These are phyloP conservation scores for Planoprotostelium fungivorum DNA, from an alignment of 78 protist genomes.

Conservation along the genomic window DNA sequence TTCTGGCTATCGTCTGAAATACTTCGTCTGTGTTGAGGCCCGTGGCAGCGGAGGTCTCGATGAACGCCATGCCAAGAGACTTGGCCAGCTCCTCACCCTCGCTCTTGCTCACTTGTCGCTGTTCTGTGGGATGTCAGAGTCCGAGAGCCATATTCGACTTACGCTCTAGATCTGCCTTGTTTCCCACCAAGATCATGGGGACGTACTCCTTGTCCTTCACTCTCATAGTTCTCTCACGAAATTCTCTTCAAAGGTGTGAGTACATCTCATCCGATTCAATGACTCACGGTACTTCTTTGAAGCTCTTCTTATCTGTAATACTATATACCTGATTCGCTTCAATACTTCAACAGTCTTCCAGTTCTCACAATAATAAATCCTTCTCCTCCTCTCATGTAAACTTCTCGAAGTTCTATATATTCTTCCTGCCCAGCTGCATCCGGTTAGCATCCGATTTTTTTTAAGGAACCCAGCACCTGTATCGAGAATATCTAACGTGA, in stretches of 20 bases:
- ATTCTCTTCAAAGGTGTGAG: not conserved
- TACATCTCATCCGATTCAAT: no score
- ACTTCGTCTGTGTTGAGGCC: conserved; percentile 82
- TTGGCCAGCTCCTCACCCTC: conserved; percentile 75
- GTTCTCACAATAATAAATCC: not conserved
- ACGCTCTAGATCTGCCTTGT: conserved; percentile 74
- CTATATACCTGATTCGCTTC: not conserved
- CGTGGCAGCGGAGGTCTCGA: conserved; percentile 84
- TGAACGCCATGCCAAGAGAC: conserved; percentile 35
- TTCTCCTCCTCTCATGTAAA: not conserved
- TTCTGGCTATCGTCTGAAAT: conserved; percentile 44
- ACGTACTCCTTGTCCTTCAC: conserved; percentile 68
- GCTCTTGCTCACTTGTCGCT: conserved; percentile 34
- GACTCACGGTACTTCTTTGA: not conserved
- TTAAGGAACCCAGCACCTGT: not conserved
- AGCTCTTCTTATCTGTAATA: not conserved
- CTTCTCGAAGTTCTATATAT: not conserved
- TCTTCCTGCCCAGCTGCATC: not conserved
- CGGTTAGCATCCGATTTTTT: not conserved
- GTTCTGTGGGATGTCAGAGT: not conserved
- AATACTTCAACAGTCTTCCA: not conserved
- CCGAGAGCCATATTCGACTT: no score
- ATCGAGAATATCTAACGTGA: not conserved
- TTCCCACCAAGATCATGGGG: conserved; percentile 84
- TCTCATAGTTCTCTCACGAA: conserved; percentile 71